Conservation (phyloP, 208 protist genomes). For the Zelonia costaricensis region DNA sequence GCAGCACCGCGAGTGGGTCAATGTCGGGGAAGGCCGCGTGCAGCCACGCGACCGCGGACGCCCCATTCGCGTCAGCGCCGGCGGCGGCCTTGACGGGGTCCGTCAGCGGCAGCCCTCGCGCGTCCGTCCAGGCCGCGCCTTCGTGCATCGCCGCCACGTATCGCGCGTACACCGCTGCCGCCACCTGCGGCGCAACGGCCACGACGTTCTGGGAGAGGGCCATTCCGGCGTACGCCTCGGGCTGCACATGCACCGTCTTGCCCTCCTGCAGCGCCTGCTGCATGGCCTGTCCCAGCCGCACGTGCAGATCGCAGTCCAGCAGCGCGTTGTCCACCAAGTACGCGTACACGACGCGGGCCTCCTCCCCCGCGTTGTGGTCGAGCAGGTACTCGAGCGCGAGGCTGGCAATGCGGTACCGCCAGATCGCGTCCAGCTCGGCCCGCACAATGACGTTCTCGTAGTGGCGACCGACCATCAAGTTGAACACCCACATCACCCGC, state of each 20-base stretch:
- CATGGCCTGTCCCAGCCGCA: slow-evolving; percentile 77
- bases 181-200: slow-evolving; percentile 73
- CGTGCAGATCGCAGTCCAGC: slow-evolving; percentile 74
- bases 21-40: slow-evolving; percentile 66
- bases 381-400: slow-evolving; percentile 75
- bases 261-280: slow-evolving; percentile 71
- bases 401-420: slow-evolving; percentile 79
- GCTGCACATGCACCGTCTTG: slow-evolving; percentile 48
- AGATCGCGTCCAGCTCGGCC: slow-evolving; percentile 76
- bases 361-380: slow-evolving; percentile 64
- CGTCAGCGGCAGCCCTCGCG: slow-evolving; percentile 17
- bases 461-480: slow-evolving; percentile 79
- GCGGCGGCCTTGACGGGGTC: slow-evolving; percentile 13
- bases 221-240: slow-evolving; percentile 35
- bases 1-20: slow-evolving; percentile 60
- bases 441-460: slow-evolving; percentile 89
- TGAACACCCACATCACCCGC: slow-evolving; percentile 91
- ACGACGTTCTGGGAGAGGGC: slow-evolving; percentile 56
- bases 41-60: slow-evolving; percentile 59
- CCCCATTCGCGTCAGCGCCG: slow-evolving; percentile 4
- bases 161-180: slow-evolving; percentile 55
- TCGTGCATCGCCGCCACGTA: slow-evolving; percentile 36
- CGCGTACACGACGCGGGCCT: slow-evolving; percentile 70
- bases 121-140: slow-evolving; percentile 10
- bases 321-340: slow-evolving; percentile 71